Conservation (phyloP, 192 early-diverging fungal species). For the Entomortierella chlamydospora region DNA sequence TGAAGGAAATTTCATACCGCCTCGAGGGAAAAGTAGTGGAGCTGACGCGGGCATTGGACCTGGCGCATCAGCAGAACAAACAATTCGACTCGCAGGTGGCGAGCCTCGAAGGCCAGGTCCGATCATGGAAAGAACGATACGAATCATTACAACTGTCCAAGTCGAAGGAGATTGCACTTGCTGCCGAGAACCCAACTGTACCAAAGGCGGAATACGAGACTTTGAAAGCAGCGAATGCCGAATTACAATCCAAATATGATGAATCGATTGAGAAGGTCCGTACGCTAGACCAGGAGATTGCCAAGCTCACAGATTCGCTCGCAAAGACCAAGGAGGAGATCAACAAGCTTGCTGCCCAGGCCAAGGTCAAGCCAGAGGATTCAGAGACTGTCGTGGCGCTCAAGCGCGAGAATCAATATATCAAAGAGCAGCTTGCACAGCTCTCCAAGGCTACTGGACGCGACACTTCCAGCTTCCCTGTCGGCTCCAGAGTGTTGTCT, state of each 20-base stretch:
- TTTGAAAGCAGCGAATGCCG: constrained; percentile 67
- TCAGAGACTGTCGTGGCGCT: constrained; percentile 71
- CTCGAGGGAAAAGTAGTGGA: constrained; percentile 97
- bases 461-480: constrained; percentile 47
- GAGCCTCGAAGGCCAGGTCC: constrained; percentile 72
- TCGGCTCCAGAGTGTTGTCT: constrained; percentile 22
- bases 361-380: constrained; percentile 68
- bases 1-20: constrained; percentile 94
- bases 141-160: constrained; percentile 59
- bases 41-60: constrained; percentile 83
- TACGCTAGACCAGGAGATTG: constrained; percentile 72
- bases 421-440: constrained; percentile 78
- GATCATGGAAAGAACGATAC: constrained; percentile 78
- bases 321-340: constrained; percentile 73
- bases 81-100: constrained; percentile 65
- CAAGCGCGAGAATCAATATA: constrained; percentile 74
- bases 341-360: constrained; percentile 63
- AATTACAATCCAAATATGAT: constrained; percentile 70
- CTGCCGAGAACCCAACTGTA: constrained; percentile 68
- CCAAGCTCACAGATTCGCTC: constrained; percentile 65
- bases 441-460: constrained; percentile 65
- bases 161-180: constrained; percentile 66
- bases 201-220: constrained; percentile 68
- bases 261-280: constrained; percentile 67
- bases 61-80: constrained; percentile 77